A percentile compares a stretch with the other conserved stretches of the same genome.
These are phyloP conservation scores for Blastobotrys attinorum DNA, from an alignment of 805 yeast species.

Conservation along the genomic window DNA sequence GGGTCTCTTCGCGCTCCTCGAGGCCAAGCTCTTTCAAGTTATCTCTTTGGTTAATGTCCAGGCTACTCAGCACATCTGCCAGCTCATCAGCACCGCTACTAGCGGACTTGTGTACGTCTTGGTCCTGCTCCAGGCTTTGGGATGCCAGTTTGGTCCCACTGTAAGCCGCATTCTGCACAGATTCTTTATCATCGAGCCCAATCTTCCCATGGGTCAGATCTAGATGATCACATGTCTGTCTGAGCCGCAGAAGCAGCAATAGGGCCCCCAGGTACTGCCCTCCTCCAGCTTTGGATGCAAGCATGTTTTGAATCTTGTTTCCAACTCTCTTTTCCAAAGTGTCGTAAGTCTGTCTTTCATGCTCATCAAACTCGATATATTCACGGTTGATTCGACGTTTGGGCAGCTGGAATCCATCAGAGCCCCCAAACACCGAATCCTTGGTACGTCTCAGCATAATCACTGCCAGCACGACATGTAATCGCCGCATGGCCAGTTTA, in stretches of 20 bases:
- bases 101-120: too few relatives aligned
- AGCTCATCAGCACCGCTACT: slow-evolving; percentile 23
- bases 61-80: slow-evolving; percentile 21
- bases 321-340: slow-evolving; percentile 18
- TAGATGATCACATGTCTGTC: slow-evolving; percentile 33
- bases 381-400: slow-evolving; percentile 16
- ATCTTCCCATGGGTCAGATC: slow-evolving; percentile 5
- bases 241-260: slow-evolving; percentile 29
- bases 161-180: slow-evolving; percentile 12
- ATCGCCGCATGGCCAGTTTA: slow-evolving; percentile 16
- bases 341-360: slow-evolving; percentile 26
- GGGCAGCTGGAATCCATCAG: slow-evolving; percentile 21
- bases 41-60: slow-evolving; percentile 13
- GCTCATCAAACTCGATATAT: slow-evolving; percentile 20
- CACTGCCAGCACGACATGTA: slow-evolving; percentile 24
- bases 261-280: slow-evolving; percentile 23
- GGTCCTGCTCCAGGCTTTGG: too few relatives aligned
- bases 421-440: slow-evolving; percentile 27
- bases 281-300: slow-evolving; percentile 37
- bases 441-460: slow-evolving; percentile 44
- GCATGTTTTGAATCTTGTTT: slow-evolving; percentile 2
- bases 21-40: not conserved
- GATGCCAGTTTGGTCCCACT: too few relatives aligned
- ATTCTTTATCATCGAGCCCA: slow-evolving; percentile 15
- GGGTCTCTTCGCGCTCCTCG: not conserved